These are phyloP conservation scores for Trypanosoma grayi DNA, from an alignment of 208 protist genomes.

Conservation along the genomic window DNA sequence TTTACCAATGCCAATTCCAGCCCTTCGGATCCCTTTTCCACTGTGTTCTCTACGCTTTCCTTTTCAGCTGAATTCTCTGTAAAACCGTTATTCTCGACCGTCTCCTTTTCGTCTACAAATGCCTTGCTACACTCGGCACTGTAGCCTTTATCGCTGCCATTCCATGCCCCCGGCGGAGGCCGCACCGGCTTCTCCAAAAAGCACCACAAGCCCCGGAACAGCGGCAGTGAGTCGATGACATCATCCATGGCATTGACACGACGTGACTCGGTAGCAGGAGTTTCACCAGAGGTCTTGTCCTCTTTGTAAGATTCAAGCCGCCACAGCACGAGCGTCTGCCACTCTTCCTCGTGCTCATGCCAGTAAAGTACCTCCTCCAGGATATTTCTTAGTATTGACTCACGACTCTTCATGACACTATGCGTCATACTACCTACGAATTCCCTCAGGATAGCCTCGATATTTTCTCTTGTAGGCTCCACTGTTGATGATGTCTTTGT, in stretches of 20 bases:
- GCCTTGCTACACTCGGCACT: too few relatives aligned
- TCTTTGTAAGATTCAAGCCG: slow-evolving; percentile 1
- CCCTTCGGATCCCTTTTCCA: neutral
- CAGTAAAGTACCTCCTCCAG: slow-evolving; percentile 47
- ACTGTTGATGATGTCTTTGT: neutral
- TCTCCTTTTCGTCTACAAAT: too few relatives aligned
- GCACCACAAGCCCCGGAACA: slow-evolving; percentile 65
- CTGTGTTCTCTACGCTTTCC: too few relatives aligned
- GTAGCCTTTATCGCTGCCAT: neutral
- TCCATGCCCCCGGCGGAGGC: neutral
- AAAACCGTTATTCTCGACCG: too few relatives aligned
- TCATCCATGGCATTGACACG: slow-evolving; percentile 1
- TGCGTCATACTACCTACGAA: slow-evolving; percentile 9
- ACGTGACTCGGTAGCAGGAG: neutral
- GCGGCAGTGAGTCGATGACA: slow-evolving; percentile 26
- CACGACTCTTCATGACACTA: neutral
- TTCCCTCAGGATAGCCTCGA: slow-evolving; percentile 13
- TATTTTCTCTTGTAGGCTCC: slow-evolving; percentile 5
- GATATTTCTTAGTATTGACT: slow-evolving; percentile 29
- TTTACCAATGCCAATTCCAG: neutral
- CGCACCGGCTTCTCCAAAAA: slow-evolving; percentile 34
- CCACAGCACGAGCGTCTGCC: slow-evolving; percentile 40
- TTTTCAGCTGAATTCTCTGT: too few relatives aligned
- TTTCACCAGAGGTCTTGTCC: neutral
- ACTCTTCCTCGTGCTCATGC: slow-evolving; percentile 43